Evolutionary conservation across 1,284 basidiomycete species (phyloP).

Genomic region (Cutaneotrichosporon cyanovorans): DNA sequence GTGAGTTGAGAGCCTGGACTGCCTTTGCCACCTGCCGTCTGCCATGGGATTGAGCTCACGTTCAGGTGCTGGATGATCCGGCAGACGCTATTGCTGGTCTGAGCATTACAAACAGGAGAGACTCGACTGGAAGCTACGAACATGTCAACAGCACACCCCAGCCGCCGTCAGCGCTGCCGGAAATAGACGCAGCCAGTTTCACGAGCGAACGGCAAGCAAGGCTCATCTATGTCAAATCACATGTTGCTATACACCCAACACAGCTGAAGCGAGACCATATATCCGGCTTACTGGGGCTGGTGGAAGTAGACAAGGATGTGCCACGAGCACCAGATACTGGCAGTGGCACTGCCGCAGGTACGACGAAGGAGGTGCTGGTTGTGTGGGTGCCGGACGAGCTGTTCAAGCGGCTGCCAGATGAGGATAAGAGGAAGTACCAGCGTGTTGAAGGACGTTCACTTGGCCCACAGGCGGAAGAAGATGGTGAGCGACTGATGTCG

Average conservation of each 20-base stretch:
- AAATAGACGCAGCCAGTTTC: no score
- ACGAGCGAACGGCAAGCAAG: constrained; percentile 26
- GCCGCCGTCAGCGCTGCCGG: no score
- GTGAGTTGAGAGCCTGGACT: background rate
- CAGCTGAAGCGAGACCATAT: constrained; percentile 87
- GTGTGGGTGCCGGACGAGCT: constrained; percentile 45
- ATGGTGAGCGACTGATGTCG: constrained; percentile 27
- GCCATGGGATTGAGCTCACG: no score
- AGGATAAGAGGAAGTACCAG: constrained; percentile 35
- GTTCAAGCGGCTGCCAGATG: constrained; percentile 37
- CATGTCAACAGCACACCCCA: constrained; percentile 1
- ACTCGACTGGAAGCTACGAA: constrained; percentile 9
- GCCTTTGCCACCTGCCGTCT: constrained; percentile 4
- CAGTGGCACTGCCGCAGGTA: background rate
- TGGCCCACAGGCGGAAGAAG: constrained; percentile 24
- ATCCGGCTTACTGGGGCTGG: constrained; percentile 80
- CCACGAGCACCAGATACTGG: constrained; percentile 7
- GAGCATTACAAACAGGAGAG: background rate
- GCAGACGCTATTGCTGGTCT: background rate
- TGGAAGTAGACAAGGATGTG: constrained; percentile 51
- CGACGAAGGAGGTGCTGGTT: constrained; percentile 28
- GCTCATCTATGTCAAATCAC: constrained; percentile 78
- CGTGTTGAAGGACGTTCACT: constrained; percentile 23
- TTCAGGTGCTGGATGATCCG: no score
- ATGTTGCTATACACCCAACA: constrained; percentile 90